Percentiles rank a stretch among this genome's conserved stretches.
These are phyloP conservation scores for Suillus cothurnatus DNA, from an alignment of 768 basidiomycete genomes.

Conservation along the genomic window DNA sequence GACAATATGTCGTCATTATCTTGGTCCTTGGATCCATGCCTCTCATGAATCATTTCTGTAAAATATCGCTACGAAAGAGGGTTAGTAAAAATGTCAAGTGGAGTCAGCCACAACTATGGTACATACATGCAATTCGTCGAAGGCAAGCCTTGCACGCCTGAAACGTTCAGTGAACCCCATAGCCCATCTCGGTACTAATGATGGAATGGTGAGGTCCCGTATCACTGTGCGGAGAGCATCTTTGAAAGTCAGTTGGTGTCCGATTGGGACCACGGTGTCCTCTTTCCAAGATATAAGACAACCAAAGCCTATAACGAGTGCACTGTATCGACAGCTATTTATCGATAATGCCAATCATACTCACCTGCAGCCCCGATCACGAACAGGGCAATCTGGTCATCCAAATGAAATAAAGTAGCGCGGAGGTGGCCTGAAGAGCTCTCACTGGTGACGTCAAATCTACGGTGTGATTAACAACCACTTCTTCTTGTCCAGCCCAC, in stretches of 20 bases:
- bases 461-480: constrained; percentile 47
- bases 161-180: constrained; percentile 38
- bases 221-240: constrained; percentile 49
- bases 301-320: constrained; percentile 47
- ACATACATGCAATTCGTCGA: constrained; percentile 45
- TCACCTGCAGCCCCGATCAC: constrained; percentile 57
- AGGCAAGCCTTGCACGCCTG: constrained; percentile 37
- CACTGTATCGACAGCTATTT: neutral
- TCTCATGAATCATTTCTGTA: constrained; percentile 53
- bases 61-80: constrained; percentile 41
- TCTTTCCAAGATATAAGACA: constrained; percentile 51
- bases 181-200: constrained; percentile 43
- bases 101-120: neutral
- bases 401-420: constrained; percentile 20
- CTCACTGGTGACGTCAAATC: constrained; percentile 58
- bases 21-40: constrained; percentile 36
- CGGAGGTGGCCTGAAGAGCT: neutral
- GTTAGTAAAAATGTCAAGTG: neutral
- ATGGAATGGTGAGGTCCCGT: constrained; percentile 37
- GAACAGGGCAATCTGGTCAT: constrained; percentile 51
- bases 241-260: constrained; percentile 52
- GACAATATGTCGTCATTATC: constrained; percentile 54
- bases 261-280: constrained; percentile 39
- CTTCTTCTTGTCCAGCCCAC: constrained; percentile 45
- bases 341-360: neutral